Evolutionary conservation across 2,329 filamentous ascomycete genomes (phyloP).

Genomic region (Cladobotryum protrusum): DNA sequence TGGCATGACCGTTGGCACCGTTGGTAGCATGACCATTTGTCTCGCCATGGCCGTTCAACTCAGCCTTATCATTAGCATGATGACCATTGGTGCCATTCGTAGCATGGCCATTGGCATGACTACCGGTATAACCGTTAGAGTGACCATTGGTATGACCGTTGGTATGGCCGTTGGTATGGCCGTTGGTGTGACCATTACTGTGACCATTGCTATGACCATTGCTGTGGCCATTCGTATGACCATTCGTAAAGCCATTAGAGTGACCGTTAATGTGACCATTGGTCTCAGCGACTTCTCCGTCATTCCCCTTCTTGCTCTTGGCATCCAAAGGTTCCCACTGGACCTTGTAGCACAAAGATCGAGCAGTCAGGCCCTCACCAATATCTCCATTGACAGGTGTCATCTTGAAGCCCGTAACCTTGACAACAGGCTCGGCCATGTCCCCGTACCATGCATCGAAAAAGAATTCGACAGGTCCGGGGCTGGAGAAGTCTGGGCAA

Average conservation of each 20-base stretch:
- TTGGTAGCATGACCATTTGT: conserved; percentile 9
- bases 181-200: not conserved
- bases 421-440: conserved; percentile 26
- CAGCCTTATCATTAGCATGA: not conserved
- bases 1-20: not conserved
- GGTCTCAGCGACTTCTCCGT: not conserved
- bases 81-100: not conserved
- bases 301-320: conserved; percentile 5
- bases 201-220: conserved; percentile 3
- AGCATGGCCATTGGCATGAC: not conserved
- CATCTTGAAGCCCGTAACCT: conserved; percentile 32
- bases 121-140: not conserved
- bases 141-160: not conserved
- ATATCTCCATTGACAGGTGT: conserved; percentile 35
- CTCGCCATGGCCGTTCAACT: not conserved
- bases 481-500: conserved; percentile 15
- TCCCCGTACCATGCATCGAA: conserved; percentile 28
- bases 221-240: not conserved
- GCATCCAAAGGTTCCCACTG: conserved; percentile 35
- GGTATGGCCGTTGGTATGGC: not conserved
- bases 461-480: conserved; percentile 26
- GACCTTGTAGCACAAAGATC: conserved; percentile 37
- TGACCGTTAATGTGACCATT: not conserved
- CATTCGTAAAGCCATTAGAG: not conserved
- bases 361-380: conserved; percentile 14